phyloP scores from a whole-genome alignment of 2,329 filamentous ascomycete genomes.

The Colletotrichum sp. region DNA sequence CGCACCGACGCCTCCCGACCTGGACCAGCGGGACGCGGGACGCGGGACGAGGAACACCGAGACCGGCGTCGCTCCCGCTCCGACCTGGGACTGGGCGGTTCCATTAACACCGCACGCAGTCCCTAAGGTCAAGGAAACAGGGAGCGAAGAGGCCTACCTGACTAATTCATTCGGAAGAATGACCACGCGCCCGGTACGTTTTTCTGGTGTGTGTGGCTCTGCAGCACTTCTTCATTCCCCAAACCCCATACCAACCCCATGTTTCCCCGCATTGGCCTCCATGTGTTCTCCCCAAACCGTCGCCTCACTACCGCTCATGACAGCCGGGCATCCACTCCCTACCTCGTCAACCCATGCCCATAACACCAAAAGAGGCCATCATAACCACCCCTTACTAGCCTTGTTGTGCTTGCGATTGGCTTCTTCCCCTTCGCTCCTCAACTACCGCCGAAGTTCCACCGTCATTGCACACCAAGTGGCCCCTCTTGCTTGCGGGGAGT shows the following conservation, averaged over 20 bases:
- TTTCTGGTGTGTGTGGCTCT: not conserved
- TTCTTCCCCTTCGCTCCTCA: not conserved
- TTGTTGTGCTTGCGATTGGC: not conserved
- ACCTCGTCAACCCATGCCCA: not conserved
- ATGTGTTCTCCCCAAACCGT: not conserved
- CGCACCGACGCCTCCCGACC: not conserved
- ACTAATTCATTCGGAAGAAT: not conserved
- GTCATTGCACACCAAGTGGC: not conserved
- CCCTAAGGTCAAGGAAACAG: not conserved
- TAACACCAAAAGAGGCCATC: constrained; percentile 4
- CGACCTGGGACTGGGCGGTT: not conserved
- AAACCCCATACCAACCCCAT: not conserved
- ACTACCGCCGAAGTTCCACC: constrained; percentile 1
- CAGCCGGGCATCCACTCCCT: constrained; percentile 7
- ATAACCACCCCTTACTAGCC: not conserved
- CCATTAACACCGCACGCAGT: not conserved
- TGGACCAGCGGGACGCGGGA: not conserved
- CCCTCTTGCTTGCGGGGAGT: not conserved
- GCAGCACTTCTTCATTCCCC: not conserved
- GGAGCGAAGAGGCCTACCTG: not conserved
- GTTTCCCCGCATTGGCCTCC: not conserved
- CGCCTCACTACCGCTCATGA: not conserved
- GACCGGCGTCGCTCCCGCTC: not conserved
- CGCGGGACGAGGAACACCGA: not conserved
- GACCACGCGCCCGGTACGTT: not conserved